Percentiles rank a stretch among this genome's conserved stretches.
phyloP scores from a whole-genome alignment of 1,284 basidiomycete species.

The Ceratobasidium theobromae region DNA sequence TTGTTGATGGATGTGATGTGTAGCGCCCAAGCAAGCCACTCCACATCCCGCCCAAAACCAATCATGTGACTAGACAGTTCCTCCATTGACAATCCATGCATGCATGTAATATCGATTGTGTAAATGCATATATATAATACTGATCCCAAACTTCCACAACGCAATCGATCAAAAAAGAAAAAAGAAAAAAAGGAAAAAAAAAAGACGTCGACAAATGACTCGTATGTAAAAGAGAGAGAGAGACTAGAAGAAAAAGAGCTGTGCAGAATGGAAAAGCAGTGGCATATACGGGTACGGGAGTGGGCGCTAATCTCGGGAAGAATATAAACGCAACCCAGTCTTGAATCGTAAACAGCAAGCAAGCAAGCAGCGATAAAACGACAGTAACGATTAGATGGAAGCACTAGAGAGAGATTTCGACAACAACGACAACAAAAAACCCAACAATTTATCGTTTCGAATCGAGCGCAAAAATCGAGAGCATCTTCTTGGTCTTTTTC shows the following conservation, averaged over 20 bases:
- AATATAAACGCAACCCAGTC: too few species aligned
- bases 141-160: slow-evolving; percentile 3
- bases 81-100: too few species aligned
- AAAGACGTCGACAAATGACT: neutral
- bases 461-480: slow-evolving; percentile 58
- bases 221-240: neutral
- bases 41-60: neutral
- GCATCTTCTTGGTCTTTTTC: slow-evolving; percentile 76
- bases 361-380: neutral
- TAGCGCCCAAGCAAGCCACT: slow-evolving; percentile 25
- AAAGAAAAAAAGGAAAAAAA: slow-evolving; percentile 4
- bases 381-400: neutral
- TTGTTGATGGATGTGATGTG: slow-evolving; percentile 28
- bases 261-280: neutral
- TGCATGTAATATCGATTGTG: too few species aligned
- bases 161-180: slow-evolving; percentile 6
- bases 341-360: neutral
- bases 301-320: too few species aligned
- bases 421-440: neutral
- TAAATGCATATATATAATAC: slow-evolving; percentile 31
- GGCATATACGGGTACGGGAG: too few species aligned
- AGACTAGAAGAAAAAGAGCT: slow-evolving; percentile 1
- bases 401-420: neutral
- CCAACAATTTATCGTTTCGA: slow-evolving; percentile 45
- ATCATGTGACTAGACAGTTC: slow-evolving; percentile 1